Conservation (phyloP, 2,329 filamentous ascomycete genomes). For the Fusarium nisikadoi region DNA sequence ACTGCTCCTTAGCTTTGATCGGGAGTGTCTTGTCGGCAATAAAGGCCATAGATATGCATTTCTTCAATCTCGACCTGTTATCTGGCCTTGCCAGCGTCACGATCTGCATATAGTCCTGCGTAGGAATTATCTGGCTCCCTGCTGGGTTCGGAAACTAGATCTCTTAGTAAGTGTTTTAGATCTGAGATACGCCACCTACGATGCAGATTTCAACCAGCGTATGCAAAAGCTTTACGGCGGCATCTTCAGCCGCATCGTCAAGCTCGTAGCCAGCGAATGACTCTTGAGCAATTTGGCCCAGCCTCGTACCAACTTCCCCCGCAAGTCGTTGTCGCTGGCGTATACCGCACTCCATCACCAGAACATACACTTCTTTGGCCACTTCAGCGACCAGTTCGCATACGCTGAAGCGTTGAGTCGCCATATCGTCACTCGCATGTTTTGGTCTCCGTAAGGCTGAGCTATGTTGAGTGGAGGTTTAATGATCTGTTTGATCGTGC, state of each 20-base stretch:
- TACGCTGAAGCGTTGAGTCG: rapidly evolving
- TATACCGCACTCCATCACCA: not conserved
- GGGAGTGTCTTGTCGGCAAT: not conserved
- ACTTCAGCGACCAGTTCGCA: not conserved
- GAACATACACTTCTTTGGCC: not conserved
- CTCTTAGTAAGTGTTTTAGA: rapidly evolving
- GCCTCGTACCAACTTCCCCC: not conserved
- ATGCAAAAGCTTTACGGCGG: rapidly evolving
- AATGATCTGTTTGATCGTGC: no score
- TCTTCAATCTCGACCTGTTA: rapidly evolving
- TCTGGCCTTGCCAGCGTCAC: not conserved
- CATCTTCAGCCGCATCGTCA: not conserved
- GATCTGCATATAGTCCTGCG: not conserved
- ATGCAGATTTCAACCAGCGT: rapidly evolving
- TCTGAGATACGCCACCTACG: rapidly evolving
- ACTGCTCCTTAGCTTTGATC: rapidly evolving
- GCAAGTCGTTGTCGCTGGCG: not conserved
- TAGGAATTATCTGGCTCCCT: rapidly evolving
- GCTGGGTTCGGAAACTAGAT: rapidly evolving
- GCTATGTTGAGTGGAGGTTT: not conserved
- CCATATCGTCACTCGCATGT: not conserved
- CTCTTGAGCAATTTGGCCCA: not conserved
- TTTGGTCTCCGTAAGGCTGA: not conserved
- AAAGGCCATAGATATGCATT: rapidly evolving
- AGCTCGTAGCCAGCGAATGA: not conserved